These are phyloP conservation scores for Rhododendron ferrugineum DNA, from an alignment of 148 eudicot species.

Conservation along the genomic window DNA sequence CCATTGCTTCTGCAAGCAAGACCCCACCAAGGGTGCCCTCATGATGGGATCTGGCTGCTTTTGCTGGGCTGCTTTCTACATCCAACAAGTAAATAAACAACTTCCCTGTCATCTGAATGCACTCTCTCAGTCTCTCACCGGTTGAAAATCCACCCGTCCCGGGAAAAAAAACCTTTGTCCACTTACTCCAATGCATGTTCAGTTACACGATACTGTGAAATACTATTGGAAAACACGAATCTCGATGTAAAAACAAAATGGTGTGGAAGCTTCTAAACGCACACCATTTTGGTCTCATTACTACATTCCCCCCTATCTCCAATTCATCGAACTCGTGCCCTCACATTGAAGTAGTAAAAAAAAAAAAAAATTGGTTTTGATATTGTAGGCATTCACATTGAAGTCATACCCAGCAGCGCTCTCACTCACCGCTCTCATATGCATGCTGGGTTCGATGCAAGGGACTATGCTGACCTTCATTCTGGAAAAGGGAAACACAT, in stretches of 20 bases:
- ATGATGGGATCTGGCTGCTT: slow-evolving; percentile 56
- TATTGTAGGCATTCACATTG: slow-evolving; percentile 53
- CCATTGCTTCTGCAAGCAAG: slow-evolving; percentile 9
- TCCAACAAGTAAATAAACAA: slow-evolving; percentile 42
- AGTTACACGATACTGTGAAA: no score
- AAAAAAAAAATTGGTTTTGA: neutral
- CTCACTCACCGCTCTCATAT: slow-evolving; percentile 67
- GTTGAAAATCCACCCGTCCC: neutral
- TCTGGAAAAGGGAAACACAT: slow-evolving; percentile 42
- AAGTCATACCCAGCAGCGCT: slow-evolving; percentile 76
- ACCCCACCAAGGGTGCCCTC: slow-evolving; percentile 60
- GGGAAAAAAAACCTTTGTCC: no score
- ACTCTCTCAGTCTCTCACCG: neutral
- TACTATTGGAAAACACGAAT: no score
- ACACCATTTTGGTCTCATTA: no score
- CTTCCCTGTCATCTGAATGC: neutral
- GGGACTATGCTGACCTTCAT: slow-evolving; percentile 44
- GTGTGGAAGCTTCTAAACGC: no score
- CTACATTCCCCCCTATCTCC: no score
- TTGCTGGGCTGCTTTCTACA: slow-evolving; percentile 61
- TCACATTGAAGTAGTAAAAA: neutral
- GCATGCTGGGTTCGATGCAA: slow-evolving; percentile 53
- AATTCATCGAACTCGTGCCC: no score
- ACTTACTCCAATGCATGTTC: no score
- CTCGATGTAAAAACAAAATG: no score